These are phyloP conservation scores for Primulina tabacum DNA, from an alignment of 257 asterid genomes.

Conservation along the genomic window DNA sequence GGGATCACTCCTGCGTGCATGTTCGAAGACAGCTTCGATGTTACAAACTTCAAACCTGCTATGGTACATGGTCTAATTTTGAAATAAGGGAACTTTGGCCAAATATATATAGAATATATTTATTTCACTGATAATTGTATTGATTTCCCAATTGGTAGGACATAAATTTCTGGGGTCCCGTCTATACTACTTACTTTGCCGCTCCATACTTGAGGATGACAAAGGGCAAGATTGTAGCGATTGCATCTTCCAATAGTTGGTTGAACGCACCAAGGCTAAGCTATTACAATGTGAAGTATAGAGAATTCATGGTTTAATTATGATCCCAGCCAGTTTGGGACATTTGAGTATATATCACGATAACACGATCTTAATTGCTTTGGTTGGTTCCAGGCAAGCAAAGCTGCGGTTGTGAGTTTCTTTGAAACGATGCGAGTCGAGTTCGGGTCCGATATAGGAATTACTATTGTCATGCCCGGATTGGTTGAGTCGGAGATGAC, in stretches of 20 bases:
- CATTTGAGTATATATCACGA: not conserved
- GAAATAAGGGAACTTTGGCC: too few relatives aligned
- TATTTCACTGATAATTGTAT: not conserved
- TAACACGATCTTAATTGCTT: not conserved
- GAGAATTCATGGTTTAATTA: not conserved
- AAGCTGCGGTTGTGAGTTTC: slow-evolving; percentile 73
- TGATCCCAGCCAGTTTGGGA: not conserved
- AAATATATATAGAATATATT: not conserved
- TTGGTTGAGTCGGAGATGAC: slow-evolving; percentile 70
- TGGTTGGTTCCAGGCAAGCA: slow-evolving; percentile 60
- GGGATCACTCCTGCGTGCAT: slow-evolving; percentile 49
- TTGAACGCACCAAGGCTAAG: slow-evolving; percentile 72
- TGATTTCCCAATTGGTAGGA: slow-evolving; percentile 37
- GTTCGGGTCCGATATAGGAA: slow-evolving; percentile 50
- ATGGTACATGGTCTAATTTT: too few relatives aligned
- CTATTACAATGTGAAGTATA: slow-evolving; percentile 48
- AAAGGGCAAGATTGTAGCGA: not conserved
- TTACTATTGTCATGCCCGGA: slow-evolving; percentile 66
- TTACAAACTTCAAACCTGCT: not conserved
- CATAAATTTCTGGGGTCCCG: slow-evolving; percentile 68
- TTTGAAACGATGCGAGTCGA: slow-evolving; percentile 65
- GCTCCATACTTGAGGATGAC: not conserved
- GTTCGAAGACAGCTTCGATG: slow-evolving; percentile 45
- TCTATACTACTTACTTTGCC: not conserved
- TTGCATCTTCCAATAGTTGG: slow-evolving; percentile 38